phyloP scores from a whole-genome alignment of 148 eudicot species.

The Chenopodium suecicum region DNA sequence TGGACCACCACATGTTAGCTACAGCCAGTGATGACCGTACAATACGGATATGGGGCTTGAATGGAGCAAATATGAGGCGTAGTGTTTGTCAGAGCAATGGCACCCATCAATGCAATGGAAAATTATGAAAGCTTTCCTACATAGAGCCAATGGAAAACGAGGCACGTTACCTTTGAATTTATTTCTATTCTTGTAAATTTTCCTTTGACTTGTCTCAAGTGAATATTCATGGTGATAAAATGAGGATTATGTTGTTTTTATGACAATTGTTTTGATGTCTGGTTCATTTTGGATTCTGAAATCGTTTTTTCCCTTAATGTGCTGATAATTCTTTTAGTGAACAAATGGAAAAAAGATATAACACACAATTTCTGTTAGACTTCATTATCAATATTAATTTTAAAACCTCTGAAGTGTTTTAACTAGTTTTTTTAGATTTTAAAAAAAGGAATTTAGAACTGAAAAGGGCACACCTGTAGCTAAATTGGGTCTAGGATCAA shows the following conservation, averaged over 20 bases:
- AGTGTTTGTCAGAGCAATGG: slow-evolving; percentile 54
- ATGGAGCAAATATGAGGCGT: slow-evolving; percentile 30
- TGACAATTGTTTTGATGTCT: slow-evolving; percentile 18
- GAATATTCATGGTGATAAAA: slow-evolving; percentile 28
- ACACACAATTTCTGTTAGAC: neutral
- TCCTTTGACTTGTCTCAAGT: slow-evolving; percentile 14
- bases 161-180: slow-evolving; percentile 26
- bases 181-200: slow-evolving; percentile 28
- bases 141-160: slow-evolving; percentile 13
- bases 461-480: neutral
- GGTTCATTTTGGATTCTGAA: slow-evolving; percentile 1
- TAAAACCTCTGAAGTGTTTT: neutral
- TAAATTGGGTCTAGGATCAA: neutral
- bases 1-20: slow-evolving; percentile 76
- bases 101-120: slow-evolving; percentile 29
- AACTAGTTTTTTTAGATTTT: neutral
- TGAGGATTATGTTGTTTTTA: slow-evolving; percentile 27
- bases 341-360: neutral
- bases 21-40: slow-evolving; percentile 89
- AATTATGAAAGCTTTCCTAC: slow-evolving; percentile 15
- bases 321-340: slow-evolving; percentile 4
- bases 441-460: neutral
- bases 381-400: neutral
- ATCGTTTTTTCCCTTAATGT: neutral
- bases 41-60: slow-evolving; percentile 80